Evolutionary conservation across 192 early-diverging fungal species (phyloP), one percentile per base, ranked within the genome.

Genomic region (Coemansia sp.): DNA sequence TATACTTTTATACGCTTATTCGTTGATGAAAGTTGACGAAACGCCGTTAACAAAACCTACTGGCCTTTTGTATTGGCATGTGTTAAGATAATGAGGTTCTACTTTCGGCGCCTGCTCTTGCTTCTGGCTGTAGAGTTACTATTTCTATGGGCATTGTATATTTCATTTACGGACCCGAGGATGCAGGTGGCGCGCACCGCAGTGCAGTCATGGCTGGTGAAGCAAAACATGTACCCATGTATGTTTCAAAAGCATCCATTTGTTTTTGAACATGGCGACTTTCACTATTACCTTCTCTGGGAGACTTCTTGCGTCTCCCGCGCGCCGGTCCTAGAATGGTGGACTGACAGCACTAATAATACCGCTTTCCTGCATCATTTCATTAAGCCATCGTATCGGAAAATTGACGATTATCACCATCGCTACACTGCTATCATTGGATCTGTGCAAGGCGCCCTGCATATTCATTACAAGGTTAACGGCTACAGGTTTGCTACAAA

Each of bases 211-310:
- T 74, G 77, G 77, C 56, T 80, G 12, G 52, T 54, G 19, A 44
- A 58, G 18, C 61, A 56, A 25, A 52, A 41, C 54, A 38, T 74
- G 50, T 71, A 74, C 26, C 60, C 64, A 9, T 81, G 78, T 47
- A 19, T 47, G 8, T 69, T 76, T 27, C 50, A 60, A 26, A 81
- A 81, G 54, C 59, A 54, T 2, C 78, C 78, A 21, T 64, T 65
- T 63, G 51, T 73, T 12, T 81, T 69, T 47, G 74, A 69, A 27
- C 78, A 81, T 28, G 78, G 69, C 28, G 67, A 73, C 54, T 22
- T 25, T 56, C 56, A 73, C 67, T 75, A 76, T 49, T 81, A 76
- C 30, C 57, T 81, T 18, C 69, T 76, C 19, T 81, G 78, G 78
- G 78, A 81, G 49, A 81, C 74, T 4, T 69, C 69, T 0, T 81